Evolutionary conservation across 805 yeast genomes (phyloP).

Genomic region (Cyberlindnera maclurae): DNA sequence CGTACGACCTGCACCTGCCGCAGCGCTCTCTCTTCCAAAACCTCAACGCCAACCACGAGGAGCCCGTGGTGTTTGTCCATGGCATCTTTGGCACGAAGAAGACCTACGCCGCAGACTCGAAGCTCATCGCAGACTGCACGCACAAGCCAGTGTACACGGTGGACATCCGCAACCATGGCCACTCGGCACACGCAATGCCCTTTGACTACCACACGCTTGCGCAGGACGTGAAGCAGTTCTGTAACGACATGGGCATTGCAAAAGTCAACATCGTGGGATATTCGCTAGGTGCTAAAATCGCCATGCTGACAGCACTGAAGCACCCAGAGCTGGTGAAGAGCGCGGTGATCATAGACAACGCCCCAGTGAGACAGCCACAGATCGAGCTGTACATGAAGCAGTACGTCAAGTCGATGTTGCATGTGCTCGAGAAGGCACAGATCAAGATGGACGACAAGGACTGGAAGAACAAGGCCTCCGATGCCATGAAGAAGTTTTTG

Average conservation of each 20-base stretch:
- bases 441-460: constrained; percentile 23
- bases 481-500: constrained; percentile 86
- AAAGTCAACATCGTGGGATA: constrained; percentile 35
- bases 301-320: constrained; percentile 38
- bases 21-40: constrained; percentile 17
- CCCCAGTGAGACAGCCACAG: constrained; percentile 33
- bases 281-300: constrained; percentile 47
- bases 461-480: constrained; percentile 82
- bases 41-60: constrained; percentile 16
- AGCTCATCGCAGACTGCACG: constrained; percentile 27
- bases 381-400: constrained; percentile 30
- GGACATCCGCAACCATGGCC: constrained; percentile 48
- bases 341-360: constrained; percentile 43
- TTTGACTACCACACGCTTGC: constrained; percentile 36
- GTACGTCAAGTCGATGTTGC: constrained; percentile 48
- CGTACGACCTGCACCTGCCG: constrained; percentile 25
- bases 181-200: constrained; percentile 36
- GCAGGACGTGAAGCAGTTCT: constrained; percentile 33
- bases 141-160: constrained; percentile 33
- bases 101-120: constrained; percentile 34
- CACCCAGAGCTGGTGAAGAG: constrained; percentile 33
- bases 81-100: constrained; percentile 44
- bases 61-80: constrained; percentile 38
- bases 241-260: constrained; percentile 25
- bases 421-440: constrained; percentile 65